Evolutionary conservation across 2,329 filamentous ascomycete species (phyloP), one percentile per base, ranked within the genome.

Genomic region (Chlorencoelia australis): DNA sequence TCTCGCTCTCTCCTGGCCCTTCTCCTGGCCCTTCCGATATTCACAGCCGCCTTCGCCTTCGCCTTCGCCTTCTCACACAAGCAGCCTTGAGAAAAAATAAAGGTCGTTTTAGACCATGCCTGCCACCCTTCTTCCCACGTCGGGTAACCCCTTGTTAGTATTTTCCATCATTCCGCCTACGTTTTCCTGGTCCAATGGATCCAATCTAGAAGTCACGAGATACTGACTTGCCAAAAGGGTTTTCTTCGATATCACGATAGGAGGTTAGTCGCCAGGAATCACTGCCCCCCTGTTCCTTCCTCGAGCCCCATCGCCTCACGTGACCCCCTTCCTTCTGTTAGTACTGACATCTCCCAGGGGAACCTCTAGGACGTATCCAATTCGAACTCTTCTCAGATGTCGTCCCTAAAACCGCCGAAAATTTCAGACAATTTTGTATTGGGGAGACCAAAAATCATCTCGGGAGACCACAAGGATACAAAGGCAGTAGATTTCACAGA

Each of bases 391-490:
- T 91, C 68, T 77, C 79, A 43, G 73, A 94, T 61, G 69, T 82
- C 15, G 82, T 86, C 0, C 87, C 88, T 45, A 80, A 79, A 53
- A 96, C 91, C 7, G 85, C 87, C 19, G 91, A 96, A 62, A 96
- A 96, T 67, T 96, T 98, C 60, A 83, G 88, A 30, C 86, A 93
- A 57, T 94, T 94, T 65, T 95, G 88, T 65, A 96, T 89, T 0
- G 91, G 91, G 51, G 89, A 96, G 67, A 79, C 73, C 48, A 94
- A 87, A 64, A 83, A 83, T 55, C 61, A 73, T 33, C 71, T 76
- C 7, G 85, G 86, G 21, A 71, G 78, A 44, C 82, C 88, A 1
- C 83, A 93, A 57, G 91, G 91, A 45, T 98, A 95, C 71, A 96
- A 95, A 64, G 83, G 84, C 36, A 82, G 75, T 66, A 93, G 86